Evolutionary conservation across 192 early-diverging fungal species (phyloP), one percentile per base, ranked within the genome.

Genomic region (Umbelopsis isabellina): DNA sequence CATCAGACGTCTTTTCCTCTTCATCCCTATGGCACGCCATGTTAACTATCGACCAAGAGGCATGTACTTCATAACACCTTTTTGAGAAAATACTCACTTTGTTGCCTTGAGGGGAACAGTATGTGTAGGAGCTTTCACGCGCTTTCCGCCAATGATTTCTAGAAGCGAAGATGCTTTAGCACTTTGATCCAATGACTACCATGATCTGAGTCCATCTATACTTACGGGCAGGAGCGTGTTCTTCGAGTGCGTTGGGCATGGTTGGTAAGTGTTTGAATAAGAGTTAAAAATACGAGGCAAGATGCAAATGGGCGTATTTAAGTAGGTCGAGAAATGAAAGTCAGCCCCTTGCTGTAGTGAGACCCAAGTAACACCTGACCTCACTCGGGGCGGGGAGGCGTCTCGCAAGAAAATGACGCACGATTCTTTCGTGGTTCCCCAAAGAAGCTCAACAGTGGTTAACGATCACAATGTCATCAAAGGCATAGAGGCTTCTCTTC

Each of bases 31-130:
- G 15, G 9, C 55, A 41, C 37, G 13, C n/a, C 2, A 30, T 13
- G 10, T 8, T 18, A 61, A 61, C 13, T 61, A 11, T 11, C 21
- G 21, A 25, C 5, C 30, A 18, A 61, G 11, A 2, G 33, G 2
- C 1, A n/a, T 12, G 55, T 0, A 2, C 1, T 12, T n/a, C n/a
- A 61, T 37, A 22, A 35, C 30, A 13, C 37, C 18, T 2, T n/a
- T n/a, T 6, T 1, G 11, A 4, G 7, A 13, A 5, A 12, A 33
- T 61, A 61, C 55, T 61, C n/a, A 61, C 55, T 25, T 30, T 18
- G 55, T 61, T 18, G 55, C 37, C 55, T 61, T 61, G 55, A 61
- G 55, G n/a, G 55, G 55, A 16, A 61, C 55, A 18, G 27, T 37
- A 35, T 61, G 55, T 3, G 55, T 35, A n/a, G 55, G 55, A 35